Evolutionary conservation across 1,284 basidiomycete genomes (phyloP).

Genomic region (Golubevia pallescens): DNA sequence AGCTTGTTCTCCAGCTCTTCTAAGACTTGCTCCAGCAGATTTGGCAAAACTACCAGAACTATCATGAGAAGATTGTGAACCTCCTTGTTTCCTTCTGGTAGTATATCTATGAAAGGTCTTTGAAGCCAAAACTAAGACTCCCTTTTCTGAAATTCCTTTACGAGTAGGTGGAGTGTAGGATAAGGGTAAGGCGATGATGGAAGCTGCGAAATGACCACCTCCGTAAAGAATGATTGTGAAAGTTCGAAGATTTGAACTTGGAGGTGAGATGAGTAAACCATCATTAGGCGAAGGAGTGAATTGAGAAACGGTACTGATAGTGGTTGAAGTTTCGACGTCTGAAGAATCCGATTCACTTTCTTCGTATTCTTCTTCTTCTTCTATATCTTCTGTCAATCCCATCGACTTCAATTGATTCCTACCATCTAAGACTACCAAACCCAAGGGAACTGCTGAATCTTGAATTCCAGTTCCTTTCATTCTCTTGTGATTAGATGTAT

Average conservation of each 20-base stretch:
- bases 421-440: not conserved
- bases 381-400: not conserved
- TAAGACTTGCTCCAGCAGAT: conserved; percentile 59
- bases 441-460: not conserved
- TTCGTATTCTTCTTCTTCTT: not conserved
- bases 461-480: not conserved
- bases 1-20: conserved; percentile 52
- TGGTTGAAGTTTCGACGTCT: not conserved
- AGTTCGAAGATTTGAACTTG: conserved; percentile 40
- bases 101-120: conserved; percentile 64
- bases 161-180: conserved; percentile 19
- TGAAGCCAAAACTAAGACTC: conserved; percentile 54
- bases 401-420: not conserved
- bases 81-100: conserved; percentile 61
- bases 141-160: conserved; percentile 18
- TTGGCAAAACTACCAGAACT: conserved; percentile 58
- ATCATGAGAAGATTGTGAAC: conserved; percentile 57
- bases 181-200: conserved; percentile 40
- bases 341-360: not conserved
- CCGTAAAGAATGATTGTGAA: conserved; percentile 62
- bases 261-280: not conserved
- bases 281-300: not conserved
- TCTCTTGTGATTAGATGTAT: not conserved
- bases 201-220: conserved; percentile 60
- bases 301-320: not conserved